Percentiles rank a stretch among this genome's conserved stretches.
Evolutionary conservation across 202 grass and related monocot species (phyloP).

Genomic region (Zoysia matrella): DNA sequence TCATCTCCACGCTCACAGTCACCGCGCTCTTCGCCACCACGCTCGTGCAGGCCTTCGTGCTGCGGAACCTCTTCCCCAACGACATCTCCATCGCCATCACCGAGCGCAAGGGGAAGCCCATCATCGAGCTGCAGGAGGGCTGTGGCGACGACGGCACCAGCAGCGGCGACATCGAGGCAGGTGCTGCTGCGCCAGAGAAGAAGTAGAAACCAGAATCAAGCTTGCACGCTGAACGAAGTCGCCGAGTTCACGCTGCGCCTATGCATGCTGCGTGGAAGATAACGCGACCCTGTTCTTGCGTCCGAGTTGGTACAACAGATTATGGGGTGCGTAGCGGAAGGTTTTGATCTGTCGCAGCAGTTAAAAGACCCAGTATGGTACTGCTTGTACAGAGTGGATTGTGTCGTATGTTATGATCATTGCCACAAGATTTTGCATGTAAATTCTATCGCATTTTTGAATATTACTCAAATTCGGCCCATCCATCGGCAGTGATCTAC

Average conservation of each 20-base stretch:
- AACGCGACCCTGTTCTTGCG: constrained; percentile 9
- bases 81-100: constrained; percentile 89
- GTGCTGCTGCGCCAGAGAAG: neutral
- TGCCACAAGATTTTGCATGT: neutral
- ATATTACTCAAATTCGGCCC: no score
- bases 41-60: constrained; percentile 68
- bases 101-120: constrained; percentile 47
- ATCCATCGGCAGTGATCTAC: no score
- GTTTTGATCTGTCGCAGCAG: neutral
- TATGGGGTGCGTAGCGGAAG: neutral
- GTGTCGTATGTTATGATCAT: neutral
- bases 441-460: neutral
- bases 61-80: neutral
- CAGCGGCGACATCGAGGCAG: constrained; percentile 48
- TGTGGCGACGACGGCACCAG: neutral
- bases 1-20: constrained; percentile 66
- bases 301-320: neutral
- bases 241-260: constrained; percentile 6
- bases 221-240: neutral
- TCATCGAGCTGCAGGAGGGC: constrained; percentile 48
- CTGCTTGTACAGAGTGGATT: constrained; percentile 15
- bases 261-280: neutral
- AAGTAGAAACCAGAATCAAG: neutral
- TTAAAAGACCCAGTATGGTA: neutral
- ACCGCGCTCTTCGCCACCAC: constrained; percentile 60